Evolutionary conservation across 352 stramenopile genomes (phyloP), one percentile per base, ranked within the genome.

Genomic region (Globisporangium camurandrum): DNA sequence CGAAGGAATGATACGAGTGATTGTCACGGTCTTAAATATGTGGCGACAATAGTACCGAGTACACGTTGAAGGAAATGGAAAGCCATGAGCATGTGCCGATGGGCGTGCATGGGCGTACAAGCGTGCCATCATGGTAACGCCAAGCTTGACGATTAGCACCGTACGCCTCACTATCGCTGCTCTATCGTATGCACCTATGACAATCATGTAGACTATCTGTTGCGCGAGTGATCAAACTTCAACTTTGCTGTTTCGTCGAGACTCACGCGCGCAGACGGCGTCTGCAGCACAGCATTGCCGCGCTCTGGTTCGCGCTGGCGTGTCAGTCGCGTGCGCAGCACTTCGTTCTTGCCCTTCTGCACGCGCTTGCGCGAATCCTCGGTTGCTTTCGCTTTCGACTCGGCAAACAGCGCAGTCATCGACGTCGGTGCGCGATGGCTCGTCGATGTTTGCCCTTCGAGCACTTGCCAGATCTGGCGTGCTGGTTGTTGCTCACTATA

Each of bases 391-490:
- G 40, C 42, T n/a, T 54, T 42, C 3, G 39, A 39, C 10, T 46
- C 26, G 6, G 60, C 46, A 8, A 53, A 26, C 19, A 67, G 38
- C 30, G 57, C 55, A 1, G 52, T 20, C 7, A 66, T 46, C 28
- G 61, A 63, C 39, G 41, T 36, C 47, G 26, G n/a, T n/a, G 53
- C 34, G 9, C 30, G 27, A 26, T 54, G 53, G 45, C 51, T 62
- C 4, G 44, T 47, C 14, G 64, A 56, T 8, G 60, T 67, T 14
- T 67, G 39, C 22, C 64, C 64, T 24, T 64, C 48, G 12, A 69
- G 49, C 40, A 69, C 61, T 50, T 73, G 61, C 64, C 61, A 69
- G 30, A 73, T 57, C 30, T 67, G 57, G 1, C 64, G 54, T 4
- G 45, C 14, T 6, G 30, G 28, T 10, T 54, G 48, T 16, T 36